Evolutionary conservation across 2,329 filamentous ascomycete species (phyloP), one percentile per base, ranked within the genome.

Genomic region (Exophiala spinifera): DNA sequence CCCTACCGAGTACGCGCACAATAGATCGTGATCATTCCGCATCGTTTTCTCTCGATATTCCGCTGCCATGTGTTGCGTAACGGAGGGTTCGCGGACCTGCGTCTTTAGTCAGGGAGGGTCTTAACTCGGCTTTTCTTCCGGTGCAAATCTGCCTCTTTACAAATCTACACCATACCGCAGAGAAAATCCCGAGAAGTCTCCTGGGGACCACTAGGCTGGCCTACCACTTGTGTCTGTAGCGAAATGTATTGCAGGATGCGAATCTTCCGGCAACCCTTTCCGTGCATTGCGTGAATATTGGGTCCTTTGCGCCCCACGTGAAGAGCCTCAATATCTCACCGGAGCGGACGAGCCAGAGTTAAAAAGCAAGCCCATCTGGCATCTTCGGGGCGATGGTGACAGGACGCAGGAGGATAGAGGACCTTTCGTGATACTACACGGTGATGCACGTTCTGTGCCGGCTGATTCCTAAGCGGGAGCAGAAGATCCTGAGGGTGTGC

Each of bases 391-490:
- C 11, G 28, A 31, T 31, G 8, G 10, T 42, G 4, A 4, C 10
- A 7, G 39, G 3, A 19, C 39, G 8, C n/a, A 1, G 39, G 10
- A 42, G n/a, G 21, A 13, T 42, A 20, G 15, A 21, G 20, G 17
- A 20, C 21, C 15, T 42, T 31, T 31, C 28, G 28, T 31, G 28
- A 31, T 31, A 31, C 28, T 31, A 31, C 28, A 2, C 23, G 17
- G 46, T 42, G 49, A 59, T 55, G 56, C 46, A 49, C 21, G 5
- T 59, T 17, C n/a, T 59, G 8, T 48, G 54, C 37, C 50, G 50
- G 34, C 11, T 59, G 13, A 48, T 59, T 53, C 53, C 56, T 33
- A 59, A 53, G 51, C 36, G 50, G 37, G 46, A 59, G 34, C 49
- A 51, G 49, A 56, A 53, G 43, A 31, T 59, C 4, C 49, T 59